These are phyloP conservation scores for Spergularia bocconei DNA, from an alignment of 148 eudicot species.

Conservation along the genomic window DNA sequence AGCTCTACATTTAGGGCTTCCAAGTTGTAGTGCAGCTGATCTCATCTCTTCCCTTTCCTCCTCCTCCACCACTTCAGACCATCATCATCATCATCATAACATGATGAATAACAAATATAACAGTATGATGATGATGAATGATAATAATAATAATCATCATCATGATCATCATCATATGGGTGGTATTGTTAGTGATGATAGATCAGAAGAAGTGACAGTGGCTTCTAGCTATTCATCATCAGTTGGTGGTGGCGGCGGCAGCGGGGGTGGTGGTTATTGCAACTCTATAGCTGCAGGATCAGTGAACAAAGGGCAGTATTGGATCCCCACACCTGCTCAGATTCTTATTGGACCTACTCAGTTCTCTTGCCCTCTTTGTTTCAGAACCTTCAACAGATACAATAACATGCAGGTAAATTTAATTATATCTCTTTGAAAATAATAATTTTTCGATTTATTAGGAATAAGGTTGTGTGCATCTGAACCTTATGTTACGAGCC, in stretches of 20 bases:
- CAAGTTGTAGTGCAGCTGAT: constrained; percentile 35
- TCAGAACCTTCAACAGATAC: constrained; percentile 89
- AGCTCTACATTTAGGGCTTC: constrained; percentile 55
- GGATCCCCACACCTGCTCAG: constrained; percentile 96
- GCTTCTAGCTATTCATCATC: constrained; percentile 29
- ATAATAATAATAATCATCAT: constrained; percentile 19
- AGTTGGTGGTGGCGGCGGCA: constrained; percentile 14
- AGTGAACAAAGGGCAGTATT: constrained; percentile 75
- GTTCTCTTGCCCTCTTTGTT: constrained; percentile 94
- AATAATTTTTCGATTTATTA: too few species aligned
- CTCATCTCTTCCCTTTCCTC: constrained; percentile 28
- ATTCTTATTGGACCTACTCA: constrained; percentile 88
- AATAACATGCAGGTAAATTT: constrained; percentile 83
- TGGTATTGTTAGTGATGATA: constrained; percentile 4
- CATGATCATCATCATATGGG: constrained; percentile 15
- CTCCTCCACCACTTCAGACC: constrained; percentile 29
- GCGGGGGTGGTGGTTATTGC: constrained; percentile 18
- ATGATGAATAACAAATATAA: background rate
- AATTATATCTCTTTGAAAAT: too few species aligned
- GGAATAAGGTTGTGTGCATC: constrained; percentile 9
- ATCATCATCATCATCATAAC: constrained; percentile 20
- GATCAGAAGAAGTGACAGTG: constrained; percentile 39
- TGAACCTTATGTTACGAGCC: background rate
- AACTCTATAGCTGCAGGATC: constrained; percentile 13
- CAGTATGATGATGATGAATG: constrained; percentile 19